Evolutionary conservation across 129 eudicot species (phyloP).

Genomic region (Arctium lappa): DNA sequence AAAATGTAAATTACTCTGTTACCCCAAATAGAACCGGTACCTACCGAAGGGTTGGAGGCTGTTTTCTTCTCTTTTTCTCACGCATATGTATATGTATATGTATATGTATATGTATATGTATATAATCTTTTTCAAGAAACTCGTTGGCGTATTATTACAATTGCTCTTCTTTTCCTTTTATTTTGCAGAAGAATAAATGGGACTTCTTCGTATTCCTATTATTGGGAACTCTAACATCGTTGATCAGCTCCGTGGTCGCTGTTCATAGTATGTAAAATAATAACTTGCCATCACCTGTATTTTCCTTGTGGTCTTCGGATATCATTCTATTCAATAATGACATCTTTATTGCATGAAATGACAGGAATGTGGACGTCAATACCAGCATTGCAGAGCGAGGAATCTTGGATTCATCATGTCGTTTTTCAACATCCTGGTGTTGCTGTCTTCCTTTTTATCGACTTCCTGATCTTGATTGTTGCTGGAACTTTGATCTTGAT

Average conservation of each 20-base stretch:
- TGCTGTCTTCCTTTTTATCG: conserved; percentile 57
- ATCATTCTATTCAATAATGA: background rate
- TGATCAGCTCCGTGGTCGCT: conserved; percentile 50
- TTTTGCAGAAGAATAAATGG: conserved; percentile 84
- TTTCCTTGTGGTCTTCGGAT: background rate
- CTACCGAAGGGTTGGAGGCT: no score
- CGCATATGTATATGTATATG: no score
- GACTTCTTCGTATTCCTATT: conserved; percentile 75
- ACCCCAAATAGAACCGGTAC: no score
- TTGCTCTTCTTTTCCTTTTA: background rate
- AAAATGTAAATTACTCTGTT: no score
- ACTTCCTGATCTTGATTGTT: conserved; percentile 58
- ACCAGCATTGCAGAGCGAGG: conserved; percentile 46
- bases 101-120: background rate
- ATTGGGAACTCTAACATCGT: conserved; percentile 64
- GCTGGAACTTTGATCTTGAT: conserved; percentile 53
- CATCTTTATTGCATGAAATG: conserved; percentile 3
- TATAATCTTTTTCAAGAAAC: conserved; percentile 1
- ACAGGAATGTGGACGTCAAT: conserved; percentile 72
- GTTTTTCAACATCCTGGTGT: conserved; percentile 66
- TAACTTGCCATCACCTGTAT: background rate
- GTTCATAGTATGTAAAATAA: conserved; percentile 52
- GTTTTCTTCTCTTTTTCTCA: no score
- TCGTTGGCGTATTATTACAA: background rate
- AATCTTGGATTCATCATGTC: conserved; percentile 66